Evolutionary conservation across 768 basidiomycete species (phyloP).

Genomic region (Suillus weaverae): DNA sequence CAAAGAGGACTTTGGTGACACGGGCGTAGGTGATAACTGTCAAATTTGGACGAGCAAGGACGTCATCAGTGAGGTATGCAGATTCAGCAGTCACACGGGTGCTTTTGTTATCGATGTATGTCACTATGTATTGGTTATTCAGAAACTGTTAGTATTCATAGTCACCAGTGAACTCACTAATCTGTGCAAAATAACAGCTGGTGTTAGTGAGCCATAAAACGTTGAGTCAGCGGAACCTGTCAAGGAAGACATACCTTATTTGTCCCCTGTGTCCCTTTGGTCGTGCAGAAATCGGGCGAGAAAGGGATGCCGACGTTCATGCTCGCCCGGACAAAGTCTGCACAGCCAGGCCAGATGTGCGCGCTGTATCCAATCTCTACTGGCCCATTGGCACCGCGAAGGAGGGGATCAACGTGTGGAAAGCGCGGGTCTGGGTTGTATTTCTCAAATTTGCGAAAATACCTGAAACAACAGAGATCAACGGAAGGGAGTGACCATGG

Average conservation of each 20-base stretch:
- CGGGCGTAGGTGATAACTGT: constrained; percentile 14
- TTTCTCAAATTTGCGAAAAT: constrained; percentile 67
- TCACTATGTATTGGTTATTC: neutral
- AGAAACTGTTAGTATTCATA: neutral
- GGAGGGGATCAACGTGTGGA: constrained; percentile 45
- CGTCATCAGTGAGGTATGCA: constrained; percentile 22
- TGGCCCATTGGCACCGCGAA: constrained; percentile 55
- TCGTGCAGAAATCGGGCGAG: constrained; percentile 57
- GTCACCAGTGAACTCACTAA: neutral
- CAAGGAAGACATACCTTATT: constrained; percentile 46
- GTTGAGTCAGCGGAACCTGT: neutral
- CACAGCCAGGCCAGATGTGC: constrained; percentile 43
- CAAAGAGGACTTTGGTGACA: constrained; percentile 13
- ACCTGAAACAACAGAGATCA: constrained; percentile 38
- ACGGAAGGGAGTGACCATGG: neutral
- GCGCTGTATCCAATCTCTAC: constrained; percentile 60
- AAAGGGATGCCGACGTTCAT: constrained; percentile 50
- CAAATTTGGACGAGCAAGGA: constrained; percentile 21
- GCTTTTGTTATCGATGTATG: constrained; percentile 18
- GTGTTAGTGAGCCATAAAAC: neutral
- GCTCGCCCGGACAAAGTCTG: constrained; percentile 56
- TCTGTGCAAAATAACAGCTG: neutral
- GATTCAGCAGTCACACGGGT: constrained; percentile 23
- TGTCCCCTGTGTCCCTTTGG: constrained; percentile 56
- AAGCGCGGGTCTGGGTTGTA: constrained; percentile 51